A percentile compares a stretch with the other conserved stretches of the same genome.
Evolutionary conservation across 148 eudicot genomes (phyloP).

Genomic region (Spergularia marina): DNA sequence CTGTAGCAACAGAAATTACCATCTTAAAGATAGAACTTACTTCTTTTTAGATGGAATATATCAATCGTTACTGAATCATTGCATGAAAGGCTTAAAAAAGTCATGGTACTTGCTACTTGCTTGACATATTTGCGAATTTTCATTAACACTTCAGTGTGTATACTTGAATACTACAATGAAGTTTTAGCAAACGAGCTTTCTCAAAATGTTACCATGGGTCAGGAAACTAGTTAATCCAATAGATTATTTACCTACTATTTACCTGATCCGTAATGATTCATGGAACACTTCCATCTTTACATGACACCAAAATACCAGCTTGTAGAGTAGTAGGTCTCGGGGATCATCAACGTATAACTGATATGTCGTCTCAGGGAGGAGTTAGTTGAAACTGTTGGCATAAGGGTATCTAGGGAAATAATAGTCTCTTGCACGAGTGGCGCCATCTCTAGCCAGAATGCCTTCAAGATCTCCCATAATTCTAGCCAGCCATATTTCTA

Average conservation of each 20-base stretch:
- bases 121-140: not conserved
- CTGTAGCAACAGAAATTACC: not conserved
- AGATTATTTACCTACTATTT: conserved; percentile 19
- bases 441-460: conserved; percentile 83
- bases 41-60: not conserved
- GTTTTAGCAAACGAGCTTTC: not conserved
- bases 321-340: conserved; percentile 6
- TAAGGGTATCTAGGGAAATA: conserved; percentile 66
- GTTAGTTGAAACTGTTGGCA: conserved; percentile 40
- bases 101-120: too few species aligned
- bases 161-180: conserved; percentile 16
- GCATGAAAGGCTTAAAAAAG: not conserved
- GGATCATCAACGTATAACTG: conserved; percentile 10
- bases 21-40: not conserved
- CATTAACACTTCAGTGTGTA: conserved; percentile 6
- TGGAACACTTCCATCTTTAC: conserved; percentile 26
- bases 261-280: conserved; percentile 24
- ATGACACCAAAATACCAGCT: conserved; percentile 17
- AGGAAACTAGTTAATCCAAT: conserved; percentile 22
- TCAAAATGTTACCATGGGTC: conserved; percentile 15
- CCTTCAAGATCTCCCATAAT: conserved; percentile 96
- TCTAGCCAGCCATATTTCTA: conserved; percentile 97
- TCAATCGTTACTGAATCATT: not conserved
- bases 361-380: not conserved
- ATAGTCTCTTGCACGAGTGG: conserved; percentile 71